A percentile compares a stretch with the other conserved stretches of the same genome.
These are phyloP conservation scores for Penicillium sp. DNA, from an alignment of 2,329 filamentous ascomycete genomes.

Conservation along the genomic window DNA sequence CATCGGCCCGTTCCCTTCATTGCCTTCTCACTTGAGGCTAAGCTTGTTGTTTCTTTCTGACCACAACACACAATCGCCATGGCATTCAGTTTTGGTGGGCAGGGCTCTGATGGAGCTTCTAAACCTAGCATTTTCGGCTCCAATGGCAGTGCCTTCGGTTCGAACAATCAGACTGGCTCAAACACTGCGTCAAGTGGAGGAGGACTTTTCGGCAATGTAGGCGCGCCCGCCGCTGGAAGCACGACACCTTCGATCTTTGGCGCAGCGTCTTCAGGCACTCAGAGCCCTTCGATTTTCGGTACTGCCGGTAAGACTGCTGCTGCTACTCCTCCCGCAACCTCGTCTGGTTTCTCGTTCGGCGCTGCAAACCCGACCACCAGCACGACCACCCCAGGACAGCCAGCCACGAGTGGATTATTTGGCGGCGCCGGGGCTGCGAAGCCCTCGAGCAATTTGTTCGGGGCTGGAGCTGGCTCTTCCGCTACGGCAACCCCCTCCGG, in stretches of 20 bases:
- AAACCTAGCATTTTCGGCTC: slow-evolving; percentile 31
- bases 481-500: slow-evolving; percentile 36
- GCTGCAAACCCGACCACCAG: slow-evolving; percentile 22
- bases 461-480: slow-evolving; percentile 23
- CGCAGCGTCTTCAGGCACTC: slow-evolving; percentile 18
- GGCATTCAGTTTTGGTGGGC: slow-evolving; percentile 35
- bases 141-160: slow-evolving; percentile 28
- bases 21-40: slow-evolving; percentile 21
- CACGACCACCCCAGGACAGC: slow-evolving; percentile 30
- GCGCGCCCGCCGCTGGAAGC: slow-evolving; percentile 28
- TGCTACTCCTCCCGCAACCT: slow-evolving; percentile 12
- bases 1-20: slow-evolving; percentile 9
- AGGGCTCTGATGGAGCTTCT: slow-evolving; percentile 31
- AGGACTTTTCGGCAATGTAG: slow-evolving; percentile 40
- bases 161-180: slow-evolving; percentile 26
- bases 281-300: slow-evolving; percentile 25
- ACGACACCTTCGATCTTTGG: slow-evolving; percentile 34
- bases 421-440: slow-evolving; percentile 9
- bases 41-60: slow-evolving; percentile 19
- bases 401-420: slow-evolving; percentile 30
- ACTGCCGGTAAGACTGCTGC: slow-evolving; percentile 17
- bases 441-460: slow-evolving; percentile 6
- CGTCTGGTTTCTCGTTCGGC: slow-evolving; percentile 32
- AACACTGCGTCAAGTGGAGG: slow-evolving; percentile 22
- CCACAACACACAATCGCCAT: slow-evolving; percentile 22